phyloP scores from a whole-genome alignment of 106 monocot species.

The Allium fistulosum region DNA sequence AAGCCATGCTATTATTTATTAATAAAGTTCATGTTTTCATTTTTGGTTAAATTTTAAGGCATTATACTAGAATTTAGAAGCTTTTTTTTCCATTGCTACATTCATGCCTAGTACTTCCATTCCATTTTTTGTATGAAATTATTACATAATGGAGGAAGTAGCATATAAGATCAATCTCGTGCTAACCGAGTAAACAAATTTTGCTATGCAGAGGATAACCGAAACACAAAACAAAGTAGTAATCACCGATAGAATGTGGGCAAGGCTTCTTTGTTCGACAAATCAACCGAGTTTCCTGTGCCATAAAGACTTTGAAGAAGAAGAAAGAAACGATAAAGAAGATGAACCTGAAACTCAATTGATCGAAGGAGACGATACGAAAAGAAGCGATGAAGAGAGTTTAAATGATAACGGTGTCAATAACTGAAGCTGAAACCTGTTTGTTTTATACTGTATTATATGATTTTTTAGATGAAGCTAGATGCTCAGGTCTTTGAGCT shows the following conservation, averaged over 20 bases:
- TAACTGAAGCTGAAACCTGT: neutral
- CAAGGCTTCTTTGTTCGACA: conserved; percentile 48
- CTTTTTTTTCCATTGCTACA: neutral
- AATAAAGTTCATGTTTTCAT: too few species aligned
- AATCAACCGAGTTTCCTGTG: conserved; percentile 47
- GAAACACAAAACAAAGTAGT: conserved; percentile 41
- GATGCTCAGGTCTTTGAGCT: too few species aligned
- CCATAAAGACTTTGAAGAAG: conserved; percentile 21
- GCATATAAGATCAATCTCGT: too few species aligned
- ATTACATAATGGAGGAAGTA: neutral
- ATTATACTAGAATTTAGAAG: neutral
- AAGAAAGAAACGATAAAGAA: conserved; percentile 5
- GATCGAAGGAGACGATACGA: conserved; percentile 5
- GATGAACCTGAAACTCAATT: neutral
- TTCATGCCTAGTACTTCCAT: neutral
- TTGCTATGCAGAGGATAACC: conserved; percentile 31
- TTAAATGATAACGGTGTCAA: neutral
- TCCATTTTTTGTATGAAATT: neutral
- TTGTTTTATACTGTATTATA: too few species aligned
- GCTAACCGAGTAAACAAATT: neutral
- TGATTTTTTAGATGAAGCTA: too few species aligned
- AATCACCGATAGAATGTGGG: conserved; percentile 60
- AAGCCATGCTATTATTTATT: too few species aligned
- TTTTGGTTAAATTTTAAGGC: too few species aligned
- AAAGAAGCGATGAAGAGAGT: neutral